Percentiles rank a stretch among this genome's conserved stretches.
Conservation (phyloP, 345 rosid species). For the Eucalyptus tenuipes region DNA sequence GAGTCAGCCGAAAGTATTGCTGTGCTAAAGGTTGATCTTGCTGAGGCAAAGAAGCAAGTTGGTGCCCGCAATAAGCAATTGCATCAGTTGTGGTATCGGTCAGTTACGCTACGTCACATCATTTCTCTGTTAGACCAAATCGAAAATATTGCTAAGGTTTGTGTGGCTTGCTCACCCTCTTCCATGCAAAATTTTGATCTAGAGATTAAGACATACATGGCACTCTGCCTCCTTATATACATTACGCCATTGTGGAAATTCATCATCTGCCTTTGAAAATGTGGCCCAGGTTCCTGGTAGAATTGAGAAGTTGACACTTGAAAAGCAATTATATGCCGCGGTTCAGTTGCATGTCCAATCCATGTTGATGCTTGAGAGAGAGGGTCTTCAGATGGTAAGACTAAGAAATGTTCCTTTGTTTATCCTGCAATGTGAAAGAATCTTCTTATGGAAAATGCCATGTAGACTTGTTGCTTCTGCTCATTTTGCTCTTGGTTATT, state of each 20-base stretch:
- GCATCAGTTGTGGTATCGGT: constrained; percentile 98
- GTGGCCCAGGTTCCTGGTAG: constrained; percentile 66
- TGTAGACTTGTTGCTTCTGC: background rate
- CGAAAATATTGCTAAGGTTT: constrained; percentile 96
- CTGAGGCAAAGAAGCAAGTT: constrained; percentile 77
- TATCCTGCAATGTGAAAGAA: background rate
- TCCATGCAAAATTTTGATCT: background rate
- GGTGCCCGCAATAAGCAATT: constrained; percentile 88
- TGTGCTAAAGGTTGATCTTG: constrained; percentile 72
- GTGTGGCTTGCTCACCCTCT: constrained; percentile 2
- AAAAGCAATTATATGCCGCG: constrained; percentile 88
- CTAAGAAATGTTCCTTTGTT: background rate
- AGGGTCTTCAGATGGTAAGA: constrained; percentile 87
- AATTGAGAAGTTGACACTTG: constrained; percentile 83
- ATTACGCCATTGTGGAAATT: background rate
- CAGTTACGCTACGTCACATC: constrained; percentile 95
- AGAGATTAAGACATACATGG: background rate
- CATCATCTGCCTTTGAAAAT: background rate
- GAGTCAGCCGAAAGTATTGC: constrained; percentile 77
- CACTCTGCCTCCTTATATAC: background rate
- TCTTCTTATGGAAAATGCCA: background rate
- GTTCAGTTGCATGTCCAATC: constrained; percentile 80
- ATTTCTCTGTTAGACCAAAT: constrained; percentile 90
- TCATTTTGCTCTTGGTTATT: background rate
- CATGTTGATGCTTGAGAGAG: constrained; percentile 88